Evolutionary conservation across 768 basidiomycete genomes (phyloP).

Genomic region (Macrolepiota albuminosa): DNA sequence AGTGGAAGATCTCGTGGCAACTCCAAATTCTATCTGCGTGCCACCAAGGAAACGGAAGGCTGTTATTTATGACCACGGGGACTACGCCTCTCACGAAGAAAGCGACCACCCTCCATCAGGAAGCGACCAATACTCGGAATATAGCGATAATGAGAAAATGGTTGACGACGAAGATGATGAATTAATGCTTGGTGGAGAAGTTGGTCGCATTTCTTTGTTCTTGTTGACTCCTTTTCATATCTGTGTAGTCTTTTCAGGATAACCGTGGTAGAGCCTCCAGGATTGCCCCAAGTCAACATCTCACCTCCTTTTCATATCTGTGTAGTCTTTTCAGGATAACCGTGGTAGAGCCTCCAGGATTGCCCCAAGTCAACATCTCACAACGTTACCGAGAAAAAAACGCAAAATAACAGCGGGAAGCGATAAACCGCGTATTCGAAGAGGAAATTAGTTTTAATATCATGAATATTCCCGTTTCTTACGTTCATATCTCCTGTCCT

Average conservation of each 20-base stretch:
- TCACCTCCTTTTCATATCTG: neutral
- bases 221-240: neutral
- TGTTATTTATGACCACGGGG: slow-evolving; percentile 1
- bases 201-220: slow-evolving; percentile 18
- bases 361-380: slow-evolving; percentile 6
- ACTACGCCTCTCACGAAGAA: slow-evolving; percentile 7
- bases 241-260: slow-evolving; percentile 27
- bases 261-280: slow-evolving; percentile 15
- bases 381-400: slow-evolving; percentile 29
- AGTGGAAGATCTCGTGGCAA: neutral
- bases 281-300: too few species aligned
- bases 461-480: neutral
- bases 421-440: slow-evolving; percentile 7
- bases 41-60: slow-evolving; percentile 11
- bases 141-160: slow-evolving; percentile 29
- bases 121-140: slow-evolving; percentile 13
- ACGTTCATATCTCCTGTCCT: neutral
- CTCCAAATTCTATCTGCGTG: neutral
- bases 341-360: slow-evolving; percentile 12
- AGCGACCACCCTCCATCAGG: slow-evolving; percentile 1
- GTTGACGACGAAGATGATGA: slow-evolving; percentile 52
- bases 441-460: slow-evolving; percentile 3
- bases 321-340: slow-evolving; percentile 29
- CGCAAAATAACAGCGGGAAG: slow-evolving; percentile 21
- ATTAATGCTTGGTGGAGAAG: slow-evolving; percentile 57